These are phyloP conservation scores for Thermothielavioides terrestris DNA, from an alignment of 495 filamentous ascomycete species.

Conservation along the genomic window DNA sequence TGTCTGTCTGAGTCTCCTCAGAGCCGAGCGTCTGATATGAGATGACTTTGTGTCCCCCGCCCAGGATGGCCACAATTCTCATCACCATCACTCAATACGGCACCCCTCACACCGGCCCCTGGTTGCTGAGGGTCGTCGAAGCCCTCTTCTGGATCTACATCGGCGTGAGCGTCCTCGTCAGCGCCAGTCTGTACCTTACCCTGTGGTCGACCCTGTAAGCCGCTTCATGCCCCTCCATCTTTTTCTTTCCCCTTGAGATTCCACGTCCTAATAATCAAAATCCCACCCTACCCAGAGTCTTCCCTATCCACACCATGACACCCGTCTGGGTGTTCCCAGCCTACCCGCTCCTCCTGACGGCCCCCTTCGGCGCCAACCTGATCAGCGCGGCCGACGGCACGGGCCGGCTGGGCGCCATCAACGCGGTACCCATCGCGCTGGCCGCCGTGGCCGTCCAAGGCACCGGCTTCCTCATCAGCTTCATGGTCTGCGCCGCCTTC, in stretches of 20 bases:
- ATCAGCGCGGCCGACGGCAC: slow-evolving; percentile 36
- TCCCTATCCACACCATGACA: slow-evolving; percentile 81
- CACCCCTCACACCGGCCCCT: slow-evolving; percentile 52
- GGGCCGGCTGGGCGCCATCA: slow-evolving; percentile 29
- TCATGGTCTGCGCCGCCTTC: slow-evolving; percentile 82
- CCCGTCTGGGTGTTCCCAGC: slow-evolving; percentile 89
- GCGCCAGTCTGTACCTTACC: slow-evolving; percentile 63
- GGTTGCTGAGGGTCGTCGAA: slow-evolving; percentile 56
- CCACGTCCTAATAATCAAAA: not conserved
- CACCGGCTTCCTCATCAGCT: slow-evolving; percentile 72
- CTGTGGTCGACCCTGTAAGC: slow-evolving; percentile 53
- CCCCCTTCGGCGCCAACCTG: slow-evolving; percentile 63
- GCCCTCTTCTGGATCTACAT: slow-evolving; percentile 70
- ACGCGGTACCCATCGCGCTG: slow-evolving; percentile 57
- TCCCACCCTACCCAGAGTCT: slow-evolving; percentile 30
- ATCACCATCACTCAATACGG: slow-evolving; percentile 78
- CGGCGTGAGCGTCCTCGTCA: slow-evolving; percentile 52
- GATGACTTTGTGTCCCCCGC: slow-evolving; percentile 24
- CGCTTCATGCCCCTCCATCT: not conserved
- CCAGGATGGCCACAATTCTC: slow-evolving; percentile 62
- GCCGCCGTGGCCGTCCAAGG: slow-evolving; percentile 69
- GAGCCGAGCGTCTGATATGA: too few species aligned
- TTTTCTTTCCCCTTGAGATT: not conserved
- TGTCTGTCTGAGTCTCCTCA: not conserved
- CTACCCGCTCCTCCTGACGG: slow-evolving; percentile 74